Evolutionary conservation across 805 yeast species (phyloP).

Genomic region (Helenozyma rhizophorensis): DNA sequence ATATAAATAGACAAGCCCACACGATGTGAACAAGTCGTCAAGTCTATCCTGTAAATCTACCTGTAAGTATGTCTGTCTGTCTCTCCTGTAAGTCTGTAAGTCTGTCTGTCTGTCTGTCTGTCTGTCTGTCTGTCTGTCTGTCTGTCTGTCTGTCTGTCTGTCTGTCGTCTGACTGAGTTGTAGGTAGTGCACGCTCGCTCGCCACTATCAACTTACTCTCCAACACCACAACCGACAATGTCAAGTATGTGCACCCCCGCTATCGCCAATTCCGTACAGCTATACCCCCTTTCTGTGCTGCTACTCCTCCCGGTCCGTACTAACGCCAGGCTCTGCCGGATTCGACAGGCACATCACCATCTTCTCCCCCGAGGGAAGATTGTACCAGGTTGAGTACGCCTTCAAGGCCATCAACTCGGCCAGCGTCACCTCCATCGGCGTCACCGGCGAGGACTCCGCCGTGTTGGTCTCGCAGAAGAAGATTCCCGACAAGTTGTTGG

Average conservation of each 20-base stretch:
- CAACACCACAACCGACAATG: slow-evolving; percentile 7
- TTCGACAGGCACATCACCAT: slow-evolving; percentile 98
- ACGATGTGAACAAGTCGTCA: too few species aligned
- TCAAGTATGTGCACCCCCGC: slow-evolving; percentile 11
- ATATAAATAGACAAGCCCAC: too few species aligned
- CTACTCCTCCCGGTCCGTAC: slow-evolving; percentile 19
- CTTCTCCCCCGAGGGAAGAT: slow-evolving; percentile 97
- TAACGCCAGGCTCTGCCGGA: slow-evolving; percentile 74
- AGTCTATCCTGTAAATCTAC: too few species aligned
- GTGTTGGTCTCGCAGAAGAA: slow-evolving; percentile 93
- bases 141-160: too few species aligned
- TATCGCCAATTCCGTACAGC: neutral
- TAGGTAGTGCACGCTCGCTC: neutral
- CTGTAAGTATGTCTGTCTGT: too few species aligned
- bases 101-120: too few species aligned
- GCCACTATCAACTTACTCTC: slow-evolving; percentile 4
- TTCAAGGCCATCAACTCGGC: slow-evolving; percentile 94
- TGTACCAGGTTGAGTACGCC: slow-evolving; percentile 97
- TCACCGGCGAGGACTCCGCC: slow-evolving; percentile 80
- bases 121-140: too few species aligned
- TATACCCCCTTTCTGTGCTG: neutral
- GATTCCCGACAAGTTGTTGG: slow-evolving; percentile 91
- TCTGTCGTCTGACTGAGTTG: too few species aligned
- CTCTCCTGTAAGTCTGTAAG: too few species aligned
- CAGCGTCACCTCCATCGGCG: slow-evolving; percentile 83